These are phyloP conservation scores for Liriodendron chinense DNA, from an alignment of 164 flowering plant genomes.

Conservation along the genomic window DNA sequence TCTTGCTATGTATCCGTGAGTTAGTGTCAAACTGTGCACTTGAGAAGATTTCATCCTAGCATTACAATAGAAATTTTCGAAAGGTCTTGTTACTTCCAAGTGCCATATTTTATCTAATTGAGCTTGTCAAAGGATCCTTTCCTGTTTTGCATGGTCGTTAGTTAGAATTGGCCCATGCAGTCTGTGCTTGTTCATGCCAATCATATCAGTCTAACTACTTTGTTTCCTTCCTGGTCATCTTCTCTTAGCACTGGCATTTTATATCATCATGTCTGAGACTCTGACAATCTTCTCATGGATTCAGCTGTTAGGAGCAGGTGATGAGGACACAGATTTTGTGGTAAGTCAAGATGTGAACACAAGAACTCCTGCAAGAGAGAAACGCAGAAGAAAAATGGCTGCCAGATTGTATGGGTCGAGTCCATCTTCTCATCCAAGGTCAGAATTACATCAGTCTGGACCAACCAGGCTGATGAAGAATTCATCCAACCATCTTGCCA, in stretches of 20 bases:
- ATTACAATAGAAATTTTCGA: not conserved
- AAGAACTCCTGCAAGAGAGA: conserved; percentile 14
- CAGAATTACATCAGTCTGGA: conserved; percentile 23
- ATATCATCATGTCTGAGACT: not conserved
- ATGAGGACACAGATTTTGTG: conserved; percentile 51
- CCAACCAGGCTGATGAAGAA: conserved; percentile 25
- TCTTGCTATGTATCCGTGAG: not conserved
- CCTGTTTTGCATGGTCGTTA: not conserved
- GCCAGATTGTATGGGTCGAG: conserved; percentile 19
- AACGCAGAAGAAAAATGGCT: conserved; percentile 21
- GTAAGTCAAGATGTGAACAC: conserved; percentile 28
- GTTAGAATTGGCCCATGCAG: not conserved
- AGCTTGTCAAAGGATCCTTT: not conserved
- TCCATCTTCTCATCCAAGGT: not conserved
- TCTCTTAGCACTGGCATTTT: not conserved
- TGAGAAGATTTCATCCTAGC: not conserved
- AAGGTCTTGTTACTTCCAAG: not conserved
- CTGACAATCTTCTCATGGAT: conserved; percentile 3
- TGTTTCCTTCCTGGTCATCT: not conserved
- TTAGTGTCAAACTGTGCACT: not conserved
- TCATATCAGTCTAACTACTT: not conserved
- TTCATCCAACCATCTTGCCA: conserved; percentile 12
- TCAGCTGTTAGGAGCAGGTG: conserved; percentile 64
- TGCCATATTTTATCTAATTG: too few species aligned
- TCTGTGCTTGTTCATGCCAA: not conserved